These are phyloP conservation scores for Boletus rubescentipes DNA, from an alignment of 768 basidiomycete genomes.

Conservation along the genomic window DNA sequence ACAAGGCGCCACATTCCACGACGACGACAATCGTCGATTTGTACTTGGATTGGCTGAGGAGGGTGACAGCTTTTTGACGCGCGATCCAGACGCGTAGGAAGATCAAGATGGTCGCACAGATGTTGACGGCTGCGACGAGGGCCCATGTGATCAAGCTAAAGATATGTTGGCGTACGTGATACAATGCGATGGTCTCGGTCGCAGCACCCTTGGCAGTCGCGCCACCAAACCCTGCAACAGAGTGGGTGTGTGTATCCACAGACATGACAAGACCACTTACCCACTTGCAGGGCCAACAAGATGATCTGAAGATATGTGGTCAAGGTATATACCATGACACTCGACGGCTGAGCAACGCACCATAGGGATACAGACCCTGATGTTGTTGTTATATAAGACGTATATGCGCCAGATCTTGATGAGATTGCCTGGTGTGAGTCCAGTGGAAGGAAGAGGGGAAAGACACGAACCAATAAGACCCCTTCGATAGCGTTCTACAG, in stretches of 20 bases:
- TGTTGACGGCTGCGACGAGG: slow-evolving; percentile 18
- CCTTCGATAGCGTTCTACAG: slow-evolving; percentile 17
- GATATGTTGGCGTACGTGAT: background rate
- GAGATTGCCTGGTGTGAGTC: background rate
- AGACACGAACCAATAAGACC: slow-evolving; percentile 15
- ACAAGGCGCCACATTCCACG: slow-evolving; percentile 23
- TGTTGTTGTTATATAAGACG: slow-evolving; percentile 10
- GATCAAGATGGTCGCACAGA: slow-evolving; percentile 17
- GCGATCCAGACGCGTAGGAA: slow-evolving; percentile 18
- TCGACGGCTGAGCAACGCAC: slow-evolving; percentile 5
- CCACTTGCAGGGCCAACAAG: slow-evolving; percentile 14
- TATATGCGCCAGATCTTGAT: slow-evolving; percentile 27
- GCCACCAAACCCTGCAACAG: slow-evolving; percentile 6
- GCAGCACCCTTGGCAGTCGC: slow-evolving; percentile 11
- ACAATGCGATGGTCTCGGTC: background rate
- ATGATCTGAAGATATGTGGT: slow-evolving; percentile 1
- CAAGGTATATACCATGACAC: background rate
- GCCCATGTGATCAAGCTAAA: slow-evolving; percentile 16
- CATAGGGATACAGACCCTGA: slow-evolving; percentile 19
- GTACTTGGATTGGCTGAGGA: slow-evolving; percentile 10
- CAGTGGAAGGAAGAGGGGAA: background rate
- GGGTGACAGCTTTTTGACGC: background rate
- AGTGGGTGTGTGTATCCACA: background rate
- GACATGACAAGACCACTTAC: slow-evolving; percentile 1
- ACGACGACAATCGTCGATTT: slow-evolving; percentile 17